These are phyloP conservation scores for Plantago lanceolata DNA, from an alignment of 305 asterid genomes.

Conservation along the genomic window DNA sequence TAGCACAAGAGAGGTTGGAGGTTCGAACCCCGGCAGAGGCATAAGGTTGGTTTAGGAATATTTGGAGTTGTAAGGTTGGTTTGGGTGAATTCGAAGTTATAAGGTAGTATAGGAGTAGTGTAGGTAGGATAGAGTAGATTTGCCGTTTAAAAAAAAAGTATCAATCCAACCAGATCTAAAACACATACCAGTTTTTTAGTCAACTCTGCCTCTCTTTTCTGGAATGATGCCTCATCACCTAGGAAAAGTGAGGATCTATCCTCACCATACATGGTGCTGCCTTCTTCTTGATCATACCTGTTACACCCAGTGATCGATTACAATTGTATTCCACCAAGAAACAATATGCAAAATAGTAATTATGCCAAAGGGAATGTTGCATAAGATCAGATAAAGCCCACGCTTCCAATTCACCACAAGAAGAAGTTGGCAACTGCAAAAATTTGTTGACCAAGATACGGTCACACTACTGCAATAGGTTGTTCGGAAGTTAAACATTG, in stretches of 20 bases:
- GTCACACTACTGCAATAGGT: no score
- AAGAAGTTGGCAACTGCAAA: no score
- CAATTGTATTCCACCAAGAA: neutral
- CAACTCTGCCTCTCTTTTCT: constrained; percentile 85
- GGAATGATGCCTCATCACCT: constrained; percentile 91
- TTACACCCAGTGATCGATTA: constrained; percentile 18
- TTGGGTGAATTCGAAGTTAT: no score
- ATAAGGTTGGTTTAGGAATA: no score
- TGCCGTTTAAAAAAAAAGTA: no score
- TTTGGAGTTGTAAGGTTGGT: no score
- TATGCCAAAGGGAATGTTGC: neutral
- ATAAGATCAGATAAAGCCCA: neutral
- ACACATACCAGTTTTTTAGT: constrained; percentile 74
- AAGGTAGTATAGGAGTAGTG: no score
- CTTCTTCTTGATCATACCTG: constrained; percentile 98
- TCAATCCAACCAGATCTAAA: constrained; percentile 18
- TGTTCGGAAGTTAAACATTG: no score
- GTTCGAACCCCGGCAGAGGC: no score
- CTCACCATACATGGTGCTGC: constrained; percentile 56
- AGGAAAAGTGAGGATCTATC: constrained; percentile 71
- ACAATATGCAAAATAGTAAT: no score
- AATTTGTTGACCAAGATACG: neutral
- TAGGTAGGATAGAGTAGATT: no score
- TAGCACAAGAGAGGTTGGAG: no score
- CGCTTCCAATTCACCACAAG: neutral